These are phyloP conservation scores for Saccharomycopsis guyanensis DNA, from an alignment of 805 yeast genomes.

Conservation along the genomic window DNA sequence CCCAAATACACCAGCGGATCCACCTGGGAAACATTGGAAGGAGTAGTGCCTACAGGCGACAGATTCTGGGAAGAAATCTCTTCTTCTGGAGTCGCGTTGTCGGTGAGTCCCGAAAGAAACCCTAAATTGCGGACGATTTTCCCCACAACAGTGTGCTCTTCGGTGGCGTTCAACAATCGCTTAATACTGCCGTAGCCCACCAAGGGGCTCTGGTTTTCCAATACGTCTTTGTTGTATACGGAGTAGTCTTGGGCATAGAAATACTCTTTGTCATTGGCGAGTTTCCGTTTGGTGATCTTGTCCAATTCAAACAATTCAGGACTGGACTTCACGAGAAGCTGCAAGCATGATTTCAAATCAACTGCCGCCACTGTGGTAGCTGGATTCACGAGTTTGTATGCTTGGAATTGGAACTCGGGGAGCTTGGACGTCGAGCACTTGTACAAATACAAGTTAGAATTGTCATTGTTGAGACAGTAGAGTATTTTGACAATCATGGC, in stretches of 20 bases:
- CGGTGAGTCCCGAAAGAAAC: neutral
- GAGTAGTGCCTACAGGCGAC: neutral
- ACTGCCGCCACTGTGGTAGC: slow-evolving; percentile 5
- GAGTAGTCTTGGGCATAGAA: slow-evolving; percentile 16
- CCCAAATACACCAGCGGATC: neutral
- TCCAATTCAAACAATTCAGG: slow-evolving; percentile 17
- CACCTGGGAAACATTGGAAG: too few species aligned
- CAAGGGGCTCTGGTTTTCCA: slow-evolving; percentile 13
- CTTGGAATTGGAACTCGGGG: slow-evolving; percentile 1
- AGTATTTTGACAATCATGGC: slow-evolving; percentile 15
- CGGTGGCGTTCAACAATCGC: neutral
- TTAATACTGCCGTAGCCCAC: slow-evolving; percentile 19
- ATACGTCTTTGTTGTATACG: slow-evolving; percentile 16
- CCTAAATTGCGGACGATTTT: slow-evolving; percentile 7
- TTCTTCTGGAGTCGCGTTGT: neutral
- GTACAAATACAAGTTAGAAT: slow-evolving; percentile 10
- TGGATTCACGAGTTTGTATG: neutral
- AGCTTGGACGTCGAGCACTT: slow-evolving; percentile 5
- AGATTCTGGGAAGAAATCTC: neutral
- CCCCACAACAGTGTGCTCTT: slow-evolving; percentile 5
- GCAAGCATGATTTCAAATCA: slow-evolving; percentile 12
- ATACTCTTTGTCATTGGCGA: neutral
- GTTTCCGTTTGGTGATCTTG: neutral
- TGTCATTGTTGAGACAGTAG: slow-evolving; percentile 8
- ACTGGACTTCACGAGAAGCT: slow-evolving; percentile 10